Evolutionary conservation across 176 grass and related monocot species (phyloP), one percentile per base, ranked within the genome.

Genomic region (Triticum turgidum): DNA sequence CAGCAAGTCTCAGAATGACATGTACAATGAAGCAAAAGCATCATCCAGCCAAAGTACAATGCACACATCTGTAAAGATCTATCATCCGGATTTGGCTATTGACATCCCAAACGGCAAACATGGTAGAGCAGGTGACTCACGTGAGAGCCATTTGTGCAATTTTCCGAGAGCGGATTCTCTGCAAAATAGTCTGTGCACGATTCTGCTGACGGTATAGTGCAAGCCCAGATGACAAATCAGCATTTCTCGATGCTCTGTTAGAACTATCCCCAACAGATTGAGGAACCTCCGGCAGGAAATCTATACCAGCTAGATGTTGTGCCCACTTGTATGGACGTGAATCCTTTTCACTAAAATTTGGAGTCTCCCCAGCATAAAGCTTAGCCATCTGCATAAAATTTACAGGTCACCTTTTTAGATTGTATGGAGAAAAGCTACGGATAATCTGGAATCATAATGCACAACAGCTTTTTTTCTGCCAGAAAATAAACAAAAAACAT

Each of bases 311-410:
- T 64, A 99, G 77, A 96, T 99, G 94, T 9, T 99, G 97, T 86
- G 89, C 94, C 97, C 97, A 99, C 37, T 99, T 99, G 89, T 96
- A 99, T 78, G 97, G 97, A 24, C 90, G 79, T 65, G 97, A 92
- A 80, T 70, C 89, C 82, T 85, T 99, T 69, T 96, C 92, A 69
- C 49, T 91, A 86, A 99, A 94, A 64, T 86, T 87, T 71, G 90
- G 86, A 80, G 67, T 20, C 69, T 99, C 89, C 21, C 94, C 92
- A 64, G 88, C 92, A 24, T 84, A 89, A 86, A 99, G 83, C 66
- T 99, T 99, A 81, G 97, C 92, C 79, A 92, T 92, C 97, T 99
- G 85, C 78, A 91, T 62, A 82, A 78, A 83, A 71, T 73, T 51
- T 25, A 94, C 39, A 54, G 11, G 12, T 7, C 37, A 73, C 47